phyloP scores from a whole-genome alignment of 2,329 filamentous ascomycete genomes.

The Neobulgaria alba region DNA sequence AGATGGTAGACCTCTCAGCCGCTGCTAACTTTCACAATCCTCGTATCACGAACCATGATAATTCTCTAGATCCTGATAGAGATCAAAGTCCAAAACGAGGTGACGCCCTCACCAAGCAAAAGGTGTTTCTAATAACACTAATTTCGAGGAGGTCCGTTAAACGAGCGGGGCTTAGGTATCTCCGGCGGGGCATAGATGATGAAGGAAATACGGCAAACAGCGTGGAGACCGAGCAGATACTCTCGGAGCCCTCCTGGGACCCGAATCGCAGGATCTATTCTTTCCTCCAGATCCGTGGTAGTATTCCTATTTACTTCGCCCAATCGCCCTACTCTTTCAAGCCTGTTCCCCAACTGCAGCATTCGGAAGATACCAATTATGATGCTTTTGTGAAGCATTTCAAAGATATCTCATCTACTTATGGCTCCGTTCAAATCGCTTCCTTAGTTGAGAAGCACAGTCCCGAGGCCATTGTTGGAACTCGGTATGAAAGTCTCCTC shows the following conservation, averaged over 20 bases:
- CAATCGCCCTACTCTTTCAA: conserved; percentile 92
- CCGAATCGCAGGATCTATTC: conserved; percentile 59
- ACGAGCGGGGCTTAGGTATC: conserved; percentile 79
- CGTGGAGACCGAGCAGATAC: conserved; percentile 91
- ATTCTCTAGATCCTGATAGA: neutral
- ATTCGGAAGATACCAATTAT: conserved; percentile 71
- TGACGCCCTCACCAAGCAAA: conserved; percentile 4
- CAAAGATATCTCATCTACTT: conserved; percentile 55
- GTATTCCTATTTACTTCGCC: conserved; percentile 90
- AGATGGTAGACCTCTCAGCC: conserved; percentile 32
- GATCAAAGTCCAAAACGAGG: neutral
- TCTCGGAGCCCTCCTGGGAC: conserved; percentile 64
- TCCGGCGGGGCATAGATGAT: conserved; percentile 84
- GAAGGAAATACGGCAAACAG: conserved; percentile 81
- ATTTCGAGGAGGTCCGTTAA: conserved; percentile 85
- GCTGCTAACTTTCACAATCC: too few relatives aligned
- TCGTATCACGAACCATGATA: too few relatives aligned
- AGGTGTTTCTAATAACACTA: conserved; percentile 59
- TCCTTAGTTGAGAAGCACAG: conserved; percentile 86
- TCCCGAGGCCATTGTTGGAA: conserved; percentile 70
- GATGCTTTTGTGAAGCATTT: conserved; percentile 76
- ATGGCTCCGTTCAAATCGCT: conserved; percentile 69
- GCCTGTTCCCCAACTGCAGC: conserved; percentile 72
- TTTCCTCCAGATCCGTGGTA: conserved; percentile 80
- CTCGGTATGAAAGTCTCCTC: conserved; percentile 64